Conservation (phyloP, 2,329 filamentous ascomycete genomes). For the Aquanectria penicillioides region DNA sequence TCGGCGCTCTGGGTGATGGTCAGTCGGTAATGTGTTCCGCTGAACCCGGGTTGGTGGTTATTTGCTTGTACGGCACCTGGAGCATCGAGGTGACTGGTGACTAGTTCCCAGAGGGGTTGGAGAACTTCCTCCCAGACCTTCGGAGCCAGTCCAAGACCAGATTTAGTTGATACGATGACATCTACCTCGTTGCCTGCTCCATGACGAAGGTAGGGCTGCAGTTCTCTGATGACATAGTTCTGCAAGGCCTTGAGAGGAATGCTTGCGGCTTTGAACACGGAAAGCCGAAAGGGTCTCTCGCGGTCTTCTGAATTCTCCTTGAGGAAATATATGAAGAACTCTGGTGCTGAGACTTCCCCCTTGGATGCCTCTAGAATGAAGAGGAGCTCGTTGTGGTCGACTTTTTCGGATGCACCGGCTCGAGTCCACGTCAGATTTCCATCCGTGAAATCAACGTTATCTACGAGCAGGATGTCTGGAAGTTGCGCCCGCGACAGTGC, state of each 20-base stretch:
- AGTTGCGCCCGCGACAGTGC: not conserved
- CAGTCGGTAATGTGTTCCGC: constrained; percentile 45
- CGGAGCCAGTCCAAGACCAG: constrained; percentile 68
- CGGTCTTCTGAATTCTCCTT: constrained; percentile 44
- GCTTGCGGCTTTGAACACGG: constrained; percentile 41
- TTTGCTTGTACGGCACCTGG: no score
- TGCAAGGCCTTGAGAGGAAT: constrained; percentile 51
- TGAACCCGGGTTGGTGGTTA: no score
- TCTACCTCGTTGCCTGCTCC: constrained; percentile 55
- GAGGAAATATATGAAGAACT: constrained; percentile 51
- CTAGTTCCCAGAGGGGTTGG: constrained; percentile 61
- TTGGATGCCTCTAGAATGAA: constrained; percentile 35
- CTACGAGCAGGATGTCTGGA: constrained; percentile 13
- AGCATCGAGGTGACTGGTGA: constrained; percentile 41
- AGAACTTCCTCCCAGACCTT: constrained; percentile 66
- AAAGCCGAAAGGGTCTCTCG: constrained; percentile 41
- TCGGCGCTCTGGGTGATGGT: constrained; percentile 71
- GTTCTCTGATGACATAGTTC: constrained; percentile 46
- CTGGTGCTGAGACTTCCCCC: not conserved
- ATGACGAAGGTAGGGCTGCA: constrained; percentile 52
- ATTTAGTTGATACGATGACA: constrained; percentile 73
- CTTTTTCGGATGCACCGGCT: constrained; percentile 22
- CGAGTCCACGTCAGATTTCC: constrained; percentile 42
- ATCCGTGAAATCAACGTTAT: constrained; percentile 36
- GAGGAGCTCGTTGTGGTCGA: constrained; percentile 41